phyloP scores from a whole-genome alignment of 768 basidiomycete species.

The Tulasnella sp. region DNA sequence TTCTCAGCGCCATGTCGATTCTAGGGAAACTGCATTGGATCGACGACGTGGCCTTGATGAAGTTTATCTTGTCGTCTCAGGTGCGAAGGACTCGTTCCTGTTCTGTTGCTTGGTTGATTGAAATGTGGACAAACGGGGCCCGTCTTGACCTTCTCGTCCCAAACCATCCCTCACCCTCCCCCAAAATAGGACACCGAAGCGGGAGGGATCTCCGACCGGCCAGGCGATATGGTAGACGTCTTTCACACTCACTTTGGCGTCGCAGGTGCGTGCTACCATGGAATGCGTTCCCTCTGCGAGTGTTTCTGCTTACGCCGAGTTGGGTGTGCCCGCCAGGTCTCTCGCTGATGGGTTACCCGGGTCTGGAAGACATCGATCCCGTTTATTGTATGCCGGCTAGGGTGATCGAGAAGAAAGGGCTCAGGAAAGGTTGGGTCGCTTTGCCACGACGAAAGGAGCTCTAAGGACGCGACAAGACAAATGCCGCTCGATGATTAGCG shows the following conservation, averaged over 20 bases:
- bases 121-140: neutral
- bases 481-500: neutral
- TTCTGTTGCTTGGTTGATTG: neutral
- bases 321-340: constrained; percentile 46
- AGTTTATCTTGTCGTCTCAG: constrained; percentile 85
- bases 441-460: constrained; percentile 29
- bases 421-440: constrained; percentile 59
- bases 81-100: constrained; percentile 33
- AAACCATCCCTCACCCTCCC: neutral
- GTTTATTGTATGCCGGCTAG: constrained; percentile 91
- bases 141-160: neutral
- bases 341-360: constrained; percentile 80
- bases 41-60: constrained; percentile 62
- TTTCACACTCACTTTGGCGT: constrained; percentile 93
- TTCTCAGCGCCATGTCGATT: constrained; percentile 80
- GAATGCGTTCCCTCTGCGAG: neutral
- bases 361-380: constrained; percentile 78
- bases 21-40: constrained; percentile 81
- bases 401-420: constrained; percentile 59
- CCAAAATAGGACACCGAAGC: constrained; percentile 67
- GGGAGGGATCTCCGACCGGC: constrained; percentile 91
- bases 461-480: neutral
- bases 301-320: neutral
- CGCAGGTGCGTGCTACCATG: constrained; percentile 46
- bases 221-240: constrained; percentile 92